A percentile compares a stretch with the other conserved stretches of the same genome.
Conservation (phyloP, 176 grass and related monocot genomes). For the Hordeum vulgare region MorexV3_pseudomolecules_assembly NC_058521.1:610207240-610207739, state of each 20-base stretch:
- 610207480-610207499: slow-evolving; percentile 43
- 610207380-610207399: slow-evolving; percentile 58
- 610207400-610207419: slow-evolving; percentile 21
- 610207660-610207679: slow-evolving; percentile 1
- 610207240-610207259: not conserved
- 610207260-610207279: slow-evolving; percentile 45
- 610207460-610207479: slow-evolving; percentile 8
- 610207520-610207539: slow-evolving; percentile 76
- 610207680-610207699: not conserved
- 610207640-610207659: not conserved
- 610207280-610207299: slow-evolving; percentile 80
- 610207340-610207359: slow-evolving; percentile 70
- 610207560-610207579: slow-evolving; percentile 61
- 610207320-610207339: slow-evolving; percentile 79
- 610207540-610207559: slow-evolving; percentile 80
- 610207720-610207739: not conserved
- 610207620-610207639: not conserved
- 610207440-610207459: not conserved
- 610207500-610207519: slow-evolving; percentile 47
- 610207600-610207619: slow-evolving; percentile 17
- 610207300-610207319: slow-evolving; percentile 83
- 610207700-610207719: not conserved
- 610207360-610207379: slow-evolving; percentile 67
- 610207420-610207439: not conserved
- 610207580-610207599: slow-evolving; percentile 71